Percentiles rank a stretch among this genome's conserved stretches.
phyloP scores from a whole-genome alignment of 192 early-diverging fungal species.

The Mortierella antarctica region DNA sequence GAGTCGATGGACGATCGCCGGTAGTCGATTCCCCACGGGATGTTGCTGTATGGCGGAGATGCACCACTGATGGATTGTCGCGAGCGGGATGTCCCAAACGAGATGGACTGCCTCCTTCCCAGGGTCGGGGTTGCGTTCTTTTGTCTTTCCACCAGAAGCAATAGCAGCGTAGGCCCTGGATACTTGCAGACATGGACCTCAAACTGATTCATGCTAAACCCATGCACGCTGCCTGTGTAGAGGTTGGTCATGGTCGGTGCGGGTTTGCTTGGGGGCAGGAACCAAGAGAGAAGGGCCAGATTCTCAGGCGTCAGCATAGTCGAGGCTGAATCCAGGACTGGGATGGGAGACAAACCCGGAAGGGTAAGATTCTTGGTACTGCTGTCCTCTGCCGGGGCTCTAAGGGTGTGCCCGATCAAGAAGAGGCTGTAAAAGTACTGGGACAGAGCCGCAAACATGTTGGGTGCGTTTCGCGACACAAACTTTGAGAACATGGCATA shows the following conservation, averaged over 20 bases:
- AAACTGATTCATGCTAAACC: constrained; percentile 69
- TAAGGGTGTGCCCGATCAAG: constrained; percentile 47
- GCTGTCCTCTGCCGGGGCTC: not conserved
- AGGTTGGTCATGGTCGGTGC: constrained; percentile 52
- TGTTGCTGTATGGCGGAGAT: constrained; percentile 19
- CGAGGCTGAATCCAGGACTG: constrained; percentile 27
- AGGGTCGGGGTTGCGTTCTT: constrained; percentile 11
- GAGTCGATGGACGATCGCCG: constrained; percentile 18
- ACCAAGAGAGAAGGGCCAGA: constrained; percentile 57
- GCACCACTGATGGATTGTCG: constrained; percentile 17
- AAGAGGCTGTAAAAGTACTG: constrained; percentile 61
- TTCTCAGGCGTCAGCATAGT: constrained; percentile 53
- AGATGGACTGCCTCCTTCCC: constrained; percentile 25
- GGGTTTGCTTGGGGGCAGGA: constrained; percentile 45
- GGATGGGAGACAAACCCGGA: constrained; percentile 18
- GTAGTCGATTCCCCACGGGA: constrained; percentile 8
- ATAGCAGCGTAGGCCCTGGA: constrained; percentile 60
- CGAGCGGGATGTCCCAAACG: constrained; percentile 26
- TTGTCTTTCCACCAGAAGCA: constrained; percentile 53
- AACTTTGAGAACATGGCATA: constrained; percentile 40
- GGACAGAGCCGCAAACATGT: constrained; percentile 54
- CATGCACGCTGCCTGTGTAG: constrained; percentile 60
- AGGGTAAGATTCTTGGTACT: not conserved
- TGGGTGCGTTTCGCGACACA: constrained; percentile 48
- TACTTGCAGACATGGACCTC: constrained; percentile 67